phyloP scores from a whole-genome alignment of 345 rosid species.

The Salix suchowensis region DNA sequence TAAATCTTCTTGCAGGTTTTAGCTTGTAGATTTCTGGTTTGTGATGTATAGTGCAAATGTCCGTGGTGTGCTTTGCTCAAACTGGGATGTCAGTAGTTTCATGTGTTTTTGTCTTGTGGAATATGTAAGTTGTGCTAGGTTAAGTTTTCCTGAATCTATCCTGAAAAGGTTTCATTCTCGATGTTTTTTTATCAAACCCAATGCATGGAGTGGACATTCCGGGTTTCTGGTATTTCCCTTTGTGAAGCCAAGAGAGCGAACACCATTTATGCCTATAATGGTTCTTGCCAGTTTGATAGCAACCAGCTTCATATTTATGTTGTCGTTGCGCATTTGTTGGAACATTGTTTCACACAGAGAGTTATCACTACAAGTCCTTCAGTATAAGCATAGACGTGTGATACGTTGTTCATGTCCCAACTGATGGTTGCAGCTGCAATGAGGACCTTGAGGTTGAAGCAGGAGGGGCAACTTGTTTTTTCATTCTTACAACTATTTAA shows the following conservation, averaged over 20 bases:
- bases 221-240: neutral
- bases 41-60: conserved; percentile 42
- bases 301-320: neutral
- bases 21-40: conserved; percentile 33
- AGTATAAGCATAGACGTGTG: neutral
- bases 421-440: neutral
- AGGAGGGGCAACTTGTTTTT: neutral
- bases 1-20: conserved; percentile 14
- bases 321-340: neutral
- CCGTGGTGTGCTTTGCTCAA: conserved; percentile 23
- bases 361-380: neutral
- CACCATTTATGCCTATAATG: neutral
- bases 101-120: conserved; percentile 1
- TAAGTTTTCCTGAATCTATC: neutral
- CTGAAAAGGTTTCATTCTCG: neutral
- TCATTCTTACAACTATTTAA: neutral
- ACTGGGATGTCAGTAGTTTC: conserved; percentile 19
- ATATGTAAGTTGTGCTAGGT: neutral
- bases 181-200: neutral
- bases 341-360: neutral
- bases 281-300: neutral
- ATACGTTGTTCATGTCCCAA: neutral
- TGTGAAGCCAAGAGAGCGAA: neutral
- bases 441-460: neutral
- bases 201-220: neutral